A percentile compares a stretch with the other conserved stretches of the same genome.
Evolutionary conservation across 768 basidiomycete genomes (phyloP).

Genomic region (Daedalea quercina): DNA sequence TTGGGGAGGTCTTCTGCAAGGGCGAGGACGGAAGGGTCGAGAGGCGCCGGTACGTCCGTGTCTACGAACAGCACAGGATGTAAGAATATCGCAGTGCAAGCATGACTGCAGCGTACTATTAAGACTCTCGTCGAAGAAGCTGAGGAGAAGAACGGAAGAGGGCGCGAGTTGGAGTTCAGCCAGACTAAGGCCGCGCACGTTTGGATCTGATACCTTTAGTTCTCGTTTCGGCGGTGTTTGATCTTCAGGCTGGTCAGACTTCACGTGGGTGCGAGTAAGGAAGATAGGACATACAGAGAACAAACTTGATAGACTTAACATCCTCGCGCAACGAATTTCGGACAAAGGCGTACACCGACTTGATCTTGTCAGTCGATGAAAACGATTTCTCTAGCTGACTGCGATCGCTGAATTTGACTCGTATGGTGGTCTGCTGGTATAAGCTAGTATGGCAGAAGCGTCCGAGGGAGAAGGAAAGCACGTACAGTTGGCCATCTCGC

Average conservation of each 20-base stretch:
- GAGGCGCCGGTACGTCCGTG: conserved; percentile 52
- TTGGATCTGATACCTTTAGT: conserved; percentile 72
- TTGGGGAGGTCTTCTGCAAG: conserved; percentile 62
- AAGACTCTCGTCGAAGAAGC: conserved; percentile 65
- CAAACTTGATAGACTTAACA: conserved; percentile 72
- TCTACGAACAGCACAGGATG: no score
- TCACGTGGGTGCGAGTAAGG: background rate
- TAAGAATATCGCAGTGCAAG: background rate
- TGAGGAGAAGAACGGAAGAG: conserved; percentile 68
- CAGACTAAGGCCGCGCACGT: conserved; percentile 61
- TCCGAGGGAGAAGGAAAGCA: background rate
- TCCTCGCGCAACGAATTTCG: conserved; percentile 65
- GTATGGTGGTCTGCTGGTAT: conserved; percentile 82
- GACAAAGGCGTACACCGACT: conserved; percentile 81
- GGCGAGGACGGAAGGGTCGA: conserved; percentile 47
- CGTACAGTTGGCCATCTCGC: conserved; percentile 72
- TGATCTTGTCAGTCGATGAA: conserved; percentile 73
- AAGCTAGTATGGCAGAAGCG: background rate
- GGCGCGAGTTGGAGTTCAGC: conserved; percentile 72
- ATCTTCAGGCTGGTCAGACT: conserved; percentile 35
- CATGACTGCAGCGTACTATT: conserved; percentile 47
- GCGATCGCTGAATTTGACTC: conserved; percentile 75
- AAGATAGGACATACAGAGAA: conserved; percentile 58
- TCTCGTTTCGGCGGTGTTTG: conserved; percentile 81
- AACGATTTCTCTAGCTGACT: conserved; percentile 77